Evolutionary conservation across 345 rosid genomes (phyloP).

Genomic region (Euphorbia pulcherrima): DNA sequence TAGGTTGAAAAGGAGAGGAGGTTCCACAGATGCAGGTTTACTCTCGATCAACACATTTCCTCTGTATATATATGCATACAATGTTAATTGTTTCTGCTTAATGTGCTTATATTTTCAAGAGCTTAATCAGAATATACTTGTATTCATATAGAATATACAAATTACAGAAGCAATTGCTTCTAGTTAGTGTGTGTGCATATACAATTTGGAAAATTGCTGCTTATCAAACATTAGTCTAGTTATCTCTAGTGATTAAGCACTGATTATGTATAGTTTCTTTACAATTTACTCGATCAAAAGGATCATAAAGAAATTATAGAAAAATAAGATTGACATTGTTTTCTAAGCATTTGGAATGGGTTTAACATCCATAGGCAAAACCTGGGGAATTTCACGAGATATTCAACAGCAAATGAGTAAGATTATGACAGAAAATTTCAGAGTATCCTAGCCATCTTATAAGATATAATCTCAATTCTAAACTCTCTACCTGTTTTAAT

Average conservation of each 20-base stretch:
- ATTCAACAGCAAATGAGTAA: slow-evolving; percentile 72
- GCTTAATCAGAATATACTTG: not conserved
- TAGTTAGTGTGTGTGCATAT: no score
- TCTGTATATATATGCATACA: slow-evolving; percentile 25
- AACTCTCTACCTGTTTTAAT: not conserved
- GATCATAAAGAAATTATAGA: not conserved
- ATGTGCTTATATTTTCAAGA: no score
- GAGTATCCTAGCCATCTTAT: slow-evolving; percentile 45
- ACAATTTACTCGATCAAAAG: not conserved
- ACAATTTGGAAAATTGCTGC: not conserved
- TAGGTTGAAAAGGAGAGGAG: slow-evolving; percentile 83
- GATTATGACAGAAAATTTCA: slow-evolving; percentile 33
- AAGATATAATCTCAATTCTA: not conserved
- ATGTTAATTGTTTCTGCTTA: not conserved
- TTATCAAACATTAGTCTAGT: not conserved
- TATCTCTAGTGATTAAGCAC: not conserved
- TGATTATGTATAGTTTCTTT: not conserved
- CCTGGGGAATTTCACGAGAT: slow-evolving; percentile 50
- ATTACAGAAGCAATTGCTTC: not conserved
- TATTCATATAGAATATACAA: no score
- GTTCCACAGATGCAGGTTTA: slow-evolving; percentile 90
- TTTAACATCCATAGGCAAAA: slow-evolving; percentile 48
- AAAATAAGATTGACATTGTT: slow-evolving; percentile 1
- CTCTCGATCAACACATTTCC: no score
- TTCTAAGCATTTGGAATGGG: slow-evolving; percentile 42